phyloP scores from a whole-genome alignment of 2,329 filamentous ascomycete genomes.

The Fusarium haematococcum region DNA sequence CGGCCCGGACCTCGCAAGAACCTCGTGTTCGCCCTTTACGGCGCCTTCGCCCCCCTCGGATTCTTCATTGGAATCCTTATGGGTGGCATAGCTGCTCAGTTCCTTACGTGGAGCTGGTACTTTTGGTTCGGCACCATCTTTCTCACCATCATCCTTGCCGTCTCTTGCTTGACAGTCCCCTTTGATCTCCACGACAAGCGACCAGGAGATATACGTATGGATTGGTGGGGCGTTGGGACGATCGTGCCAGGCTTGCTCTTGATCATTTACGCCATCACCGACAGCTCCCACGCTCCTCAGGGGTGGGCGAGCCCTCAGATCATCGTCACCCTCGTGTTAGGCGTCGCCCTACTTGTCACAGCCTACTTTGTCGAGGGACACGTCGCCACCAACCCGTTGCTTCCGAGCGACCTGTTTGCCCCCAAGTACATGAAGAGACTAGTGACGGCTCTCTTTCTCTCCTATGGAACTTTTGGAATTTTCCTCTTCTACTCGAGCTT shows the following conservation, averaged over 20 bases:
- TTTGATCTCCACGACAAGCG: not conserved
- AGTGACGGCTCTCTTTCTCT: not conserved
- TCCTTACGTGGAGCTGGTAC: constrained; percentile 7
- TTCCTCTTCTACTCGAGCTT: constrained; percentile 6
- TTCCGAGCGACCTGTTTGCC: not conserved
- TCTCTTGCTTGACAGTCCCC: not conserved
- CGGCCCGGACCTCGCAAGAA: constrained; percentile 78
- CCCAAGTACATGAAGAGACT: constrained; percentile 9
- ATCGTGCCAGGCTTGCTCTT: constrained; percentile 8
- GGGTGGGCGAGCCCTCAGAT: constrained; percentile 13
- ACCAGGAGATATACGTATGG: not conserved
- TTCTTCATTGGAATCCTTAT: constrained; percentile 66
- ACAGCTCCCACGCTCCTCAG: constrained; percentile 1
- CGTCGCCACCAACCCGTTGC: not conserved
- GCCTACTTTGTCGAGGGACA: constrained; percentile 2
- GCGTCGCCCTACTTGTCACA: not conserved
- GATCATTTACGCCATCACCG: constrained; percentile 4
- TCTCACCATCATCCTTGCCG: not conserved
- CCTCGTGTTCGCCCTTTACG: constrained; percentile 69
- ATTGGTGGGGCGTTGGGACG: not conserved
- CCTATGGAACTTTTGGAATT: constrained; percentile 9
- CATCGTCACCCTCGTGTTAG: not conserved
- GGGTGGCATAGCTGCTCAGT: not conserved
- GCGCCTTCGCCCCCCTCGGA: constrained; percentile 65
- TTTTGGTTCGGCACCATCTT: constrained; percentile 15